Conservation (phyloP, 2,329 filamentous ascomycete genomes). For the Nemania diffusa region DNA sequence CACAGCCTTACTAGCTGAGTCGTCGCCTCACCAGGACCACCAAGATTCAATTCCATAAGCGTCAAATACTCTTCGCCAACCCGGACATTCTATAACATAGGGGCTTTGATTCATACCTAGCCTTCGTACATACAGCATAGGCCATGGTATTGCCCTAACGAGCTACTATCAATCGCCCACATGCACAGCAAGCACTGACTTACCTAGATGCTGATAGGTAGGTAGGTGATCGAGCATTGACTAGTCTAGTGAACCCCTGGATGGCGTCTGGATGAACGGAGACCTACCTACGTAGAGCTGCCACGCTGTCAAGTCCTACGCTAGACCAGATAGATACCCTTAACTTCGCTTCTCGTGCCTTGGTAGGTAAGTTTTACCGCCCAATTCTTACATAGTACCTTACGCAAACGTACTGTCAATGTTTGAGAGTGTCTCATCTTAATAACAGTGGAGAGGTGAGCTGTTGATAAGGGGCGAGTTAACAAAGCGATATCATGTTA, state of each 20-base stretch:
- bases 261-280: neutral
- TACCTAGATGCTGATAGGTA: too few relatives aligned
- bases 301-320: constrained; percentile 18
- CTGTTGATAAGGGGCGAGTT: neutral
- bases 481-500: neutral
- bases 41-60: neutral
- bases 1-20: constrained; percentile 31
- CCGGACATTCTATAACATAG: too few relatives aligned
- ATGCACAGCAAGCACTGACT: too few relatives aligned
- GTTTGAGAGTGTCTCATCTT: constrained; percentile 3
- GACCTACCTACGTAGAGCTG: too few relatives aligned
- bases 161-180: too few relatives aligned
- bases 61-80: too few relatives aligned
- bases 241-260: neutral
- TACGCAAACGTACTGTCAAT: too few relatives aligned
- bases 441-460: neutral
- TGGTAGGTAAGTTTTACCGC: neutral
- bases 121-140: too few relatives aligned
- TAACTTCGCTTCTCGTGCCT: neutral
- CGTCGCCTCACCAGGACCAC: constrained; percentile 9
- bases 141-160: too few relatives aligned
- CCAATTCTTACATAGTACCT: neutral
- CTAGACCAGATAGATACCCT: constrained; percentile 3
- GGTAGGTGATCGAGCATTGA: neutral
- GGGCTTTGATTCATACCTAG: too few relatives aligned